These are phyloP conservation scores for Beauveria varroae DNA, from an alignment of 2,329 filamentous ascomycete genomes.

Conservation along the genomic window DNA sequence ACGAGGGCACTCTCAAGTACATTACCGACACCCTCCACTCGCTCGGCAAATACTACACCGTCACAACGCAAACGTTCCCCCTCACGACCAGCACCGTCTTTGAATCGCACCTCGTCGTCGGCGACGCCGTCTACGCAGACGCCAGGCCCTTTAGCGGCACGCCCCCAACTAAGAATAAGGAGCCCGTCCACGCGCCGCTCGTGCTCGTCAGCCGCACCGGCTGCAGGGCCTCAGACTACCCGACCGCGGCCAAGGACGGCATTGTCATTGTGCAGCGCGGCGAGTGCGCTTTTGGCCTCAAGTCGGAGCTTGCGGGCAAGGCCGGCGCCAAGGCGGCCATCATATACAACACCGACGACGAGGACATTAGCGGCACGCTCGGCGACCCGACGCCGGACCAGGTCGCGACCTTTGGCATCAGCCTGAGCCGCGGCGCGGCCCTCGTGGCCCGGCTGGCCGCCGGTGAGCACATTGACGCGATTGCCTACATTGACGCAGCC, in stretches of 20 bases:
- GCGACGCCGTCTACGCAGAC: slow-evolving; percentile 39
- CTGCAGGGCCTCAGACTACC: slow-evolving; percentile 57
- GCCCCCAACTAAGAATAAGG: slow-evolving; percentile 52
- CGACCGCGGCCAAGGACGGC: slow-evolving; percentile 47
- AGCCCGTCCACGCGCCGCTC: slow-evolving; percentile 52
- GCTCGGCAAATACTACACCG: slow-evolving; percentile 53
- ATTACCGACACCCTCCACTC: slow-evolving; percentile 47
- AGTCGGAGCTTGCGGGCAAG: slow-evolving; percentile 59
- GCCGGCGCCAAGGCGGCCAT: slow-evolving; percentile 65
- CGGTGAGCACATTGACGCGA: slow-evolving; percentile 43
- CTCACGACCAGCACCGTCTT: slow-evolving; percentile 54
- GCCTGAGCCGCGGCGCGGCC: slow-evolving; percentile 48
- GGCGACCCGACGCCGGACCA: slow-evolving; percentile 52
- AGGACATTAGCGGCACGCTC: slow-evolving; percentile 59
- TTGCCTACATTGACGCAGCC: slow-evolving; percentile 52
- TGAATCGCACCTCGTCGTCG: slow-evolving; percentile 51
- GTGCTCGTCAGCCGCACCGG: slow-evolving; percentile 56
- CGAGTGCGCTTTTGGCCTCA: slow-evolving; percentile 62
- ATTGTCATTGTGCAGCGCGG: slow-evolving; percentile 68
- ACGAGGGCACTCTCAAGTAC: slow-evolving; percentile 57
- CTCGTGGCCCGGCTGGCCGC: slow-evolving; percentile 46
- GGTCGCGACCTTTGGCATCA: slow-evolving; percentile 62
- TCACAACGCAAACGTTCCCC: slow-evolving; percentile 57
- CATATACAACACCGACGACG: slow-evolving; percentile 66
- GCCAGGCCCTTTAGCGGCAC: slow-evolving; percentile 57